Conservation (phyloP, 345 rosid genomes). For the Ceriops tagal region DNA sequence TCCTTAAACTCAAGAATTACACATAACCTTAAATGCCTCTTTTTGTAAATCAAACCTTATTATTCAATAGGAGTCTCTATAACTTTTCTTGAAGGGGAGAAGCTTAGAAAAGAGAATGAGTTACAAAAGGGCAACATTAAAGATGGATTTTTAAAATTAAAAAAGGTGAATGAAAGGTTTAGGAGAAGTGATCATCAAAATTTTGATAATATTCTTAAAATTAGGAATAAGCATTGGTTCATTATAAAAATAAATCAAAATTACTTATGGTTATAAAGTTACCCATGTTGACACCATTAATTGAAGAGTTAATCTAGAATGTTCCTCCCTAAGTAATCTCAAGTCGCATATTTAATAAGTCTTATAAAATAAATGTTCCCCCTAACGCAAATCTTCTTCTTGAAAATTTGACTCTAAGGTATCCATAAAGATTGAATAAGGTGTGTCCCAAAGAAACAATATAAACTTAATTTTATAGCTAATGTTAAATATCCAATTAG, state of each 20-base stretch:
- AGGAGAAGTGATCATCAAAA: neutral
- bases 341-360: neutral
- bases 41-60: neutral
- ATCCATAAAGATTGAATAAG: neutral
- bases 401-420: neutral
- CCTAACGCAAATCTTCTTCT: neutral
- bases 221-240: neutral
- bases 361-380: neutral
- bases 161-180: neutral
- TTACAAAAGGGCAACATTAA: neutral
- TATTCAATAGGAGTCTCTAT: neutral
- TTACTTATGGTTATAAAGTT: neutral
- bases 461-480: neutral
- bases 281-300: constrained; percentile 1
- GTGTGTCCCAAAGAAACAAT: neutral
- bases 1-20: neutral
- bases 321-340: neutral
- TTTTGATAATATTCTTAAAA: neutral
- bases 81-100: constrained; percentile 4
- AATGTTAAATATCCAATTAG: neutral
- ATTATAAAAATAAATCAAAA: too few relatives aligned
- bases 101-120: neutral
- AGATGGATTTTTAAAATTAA: neutral
- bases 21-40: neutral
- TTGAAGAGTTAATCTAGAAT: neutral